Evolutionary conservation across 257 asterid species (phyloP).

Genomic region (Jaltomata sinuosa): DNA sequence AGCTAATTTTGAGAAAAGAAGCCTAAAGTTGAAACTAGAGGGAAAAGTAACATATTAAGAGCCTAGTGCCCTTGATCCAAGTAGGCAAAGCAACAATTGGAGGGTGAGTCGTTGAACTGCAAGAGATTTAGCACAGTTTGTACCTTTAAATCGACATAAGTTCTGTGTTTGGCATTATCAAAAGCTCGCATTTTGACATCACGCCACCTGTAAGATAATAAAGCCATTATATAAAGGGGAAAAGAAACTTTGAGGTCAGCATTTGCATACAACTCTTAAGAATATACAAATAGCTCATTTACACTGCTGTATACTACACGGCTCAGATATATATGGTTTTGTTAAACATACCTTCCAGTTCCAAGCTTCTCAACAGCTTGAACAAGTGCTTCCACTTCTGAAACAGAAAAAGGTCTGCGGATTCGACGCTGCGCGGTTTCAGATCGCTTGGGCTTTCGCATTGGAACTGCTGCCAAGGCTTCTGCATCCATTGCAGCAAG

Average conservation of each 20-base stretch:
- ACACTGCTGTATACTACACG: too few species aligned
- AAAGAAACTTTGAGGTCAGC: background rate
- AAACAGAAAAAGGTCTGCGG: conserved; percentile 72
- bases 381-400: conserved; percentile 76
- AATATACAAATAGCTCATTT: background rate
- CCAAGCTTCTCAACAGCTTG: conserved; percentile 43
- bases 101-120: background rate
- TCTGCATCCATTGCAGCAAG: conserved; percentile 32
- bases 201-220: conserved; percentile 11
- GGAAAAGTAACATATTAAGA: background rate
- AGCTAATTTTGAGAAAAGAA: background rate
- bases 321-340: too few species aligned
- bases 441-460: conserved; percentile 50
- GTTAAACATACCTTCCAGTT: conserved; percentile 26
- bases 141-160: conserved; percentile 21
- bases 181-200: conserved; percentile 19
- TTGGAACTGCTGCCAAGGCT: conserved; percentile 39
- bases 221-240: background rate
- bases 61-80: background rate
- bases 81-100: background rate
- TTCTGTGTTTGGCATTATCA: conserved; percentile 18
- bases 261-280: background rate
- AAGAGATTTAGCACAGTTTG: background rate
- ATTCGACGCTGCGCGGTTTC: conserved; percentile 60
- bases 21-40: background rate